Conservation (phyloP, 192 early-diverging fungal genomes). For the Backusella tarrabulga region DNA sequence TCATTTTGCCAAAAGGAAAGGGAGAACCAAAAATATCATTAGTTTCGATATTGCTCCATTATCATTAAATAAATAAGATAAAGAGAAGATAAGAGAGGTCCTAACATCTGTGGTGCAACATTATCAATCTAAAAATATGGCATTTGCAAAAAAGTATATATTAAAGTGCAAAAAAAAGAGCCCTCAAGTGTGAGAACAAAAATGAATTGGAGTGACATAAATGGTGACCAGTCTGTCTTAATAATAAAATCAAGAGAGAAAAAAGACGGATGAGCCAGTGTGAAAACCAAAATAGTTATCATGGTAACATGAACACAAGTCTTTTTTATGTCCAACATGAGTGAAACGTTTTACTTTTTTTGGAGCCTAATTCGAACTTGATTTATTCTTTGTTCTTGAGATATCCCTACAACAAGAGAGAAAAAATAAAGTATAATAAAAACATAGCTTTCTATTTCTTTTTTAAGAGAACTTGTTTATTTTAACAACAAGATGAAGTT, state of each 20-base stretch:
- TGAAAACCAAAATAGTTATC: neutral
- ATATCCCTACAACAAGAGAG: no score
- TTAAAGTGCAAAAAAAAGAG: neutral
- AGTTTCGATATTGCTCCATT: neutral
- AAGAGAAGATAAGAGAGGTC: neutral
- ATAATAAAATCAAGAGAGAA: neutral
- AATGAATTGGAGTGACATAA: neutral
- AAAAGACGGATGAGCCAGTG: neutral
- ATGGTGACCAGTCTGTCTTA: neutral
- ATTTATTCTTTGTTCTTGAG: neutral
- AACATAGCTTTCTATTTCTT: neutral
- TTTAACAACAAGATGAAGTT: neutral
- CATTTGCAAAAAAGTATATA: neutral
- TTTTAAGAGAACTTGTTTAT: neutral
- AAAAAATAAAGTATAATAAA: neutral
- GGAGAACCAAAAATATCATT: neutral
- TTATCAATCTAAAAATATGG: neutral
- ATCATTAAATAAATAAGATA: neutral
- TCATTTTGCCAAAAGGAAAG: neutral
- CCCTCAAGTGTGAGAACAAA: slow-evolving; percentile 1
- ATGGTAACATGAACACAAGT: neutral
- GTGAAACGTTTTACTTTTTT: neutral
- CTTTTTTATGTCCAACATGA: neutral
- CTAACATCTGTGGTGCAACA: neutral
- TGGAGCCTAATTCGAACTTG: neutral